These are phyloP conservation scores for Kwoniella sp. DNA, from an alignment of 768 basidiomycete genomes.

Conservation along the genomic window DNA sequence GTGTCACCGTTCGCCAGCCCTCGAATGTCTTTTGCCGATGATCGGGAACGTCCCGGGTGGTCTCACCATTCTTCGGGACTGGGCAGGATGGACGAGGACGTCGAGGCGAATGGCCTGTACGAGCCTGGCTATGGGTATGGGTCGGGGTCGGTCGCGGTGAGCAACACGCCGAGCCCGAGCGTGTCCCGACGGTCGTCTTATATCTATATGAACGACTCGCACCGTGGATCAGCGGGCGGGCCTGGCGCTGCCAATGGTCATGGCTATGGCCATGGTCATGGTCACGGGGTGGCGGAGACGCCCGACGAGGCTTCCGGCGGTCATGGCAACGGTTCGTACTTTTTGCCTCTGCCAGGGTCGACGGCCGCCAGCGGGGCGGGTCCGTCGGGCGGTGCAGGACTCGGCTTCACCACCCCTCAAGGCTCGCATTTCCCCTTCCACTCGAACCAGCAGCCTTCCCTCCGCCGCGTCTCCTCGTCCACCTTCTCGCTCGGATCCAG, in stretches of 20 bases:
- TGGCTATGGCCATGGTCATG: too few species aligned
- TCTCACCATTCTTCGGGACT: conserved; percentile 1
- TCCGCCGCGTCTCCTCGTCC: conserved; percentile 19
- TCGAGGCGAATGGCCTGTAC: too few species aligned
- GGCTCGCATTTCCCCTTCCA: conserved; percentile 12
- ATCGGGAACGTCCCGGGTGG: background rate
- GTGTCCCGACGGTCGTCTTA: conserved; percentile 31
- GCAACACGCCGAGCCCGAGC: conserved; percentile 17
- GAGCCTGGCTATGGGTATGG: too few species aligned
- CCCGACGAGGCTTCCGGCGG: conserved; percentile 5
- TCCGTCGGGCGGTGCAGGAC: background rate
- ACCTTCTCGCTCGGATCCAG: conserved; percentile 6
- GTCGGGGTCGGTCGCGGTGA: background rate
- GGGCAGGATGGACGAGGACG: conserved; percentile 15
- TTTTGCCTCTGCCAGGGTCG: conserved; percentile 26
- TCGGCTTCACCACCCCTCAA: conserved; percentile 10
- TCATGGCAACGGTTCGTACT: conserved; percentile 21
- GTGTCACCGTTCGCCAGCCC: conserved; percentile 32
- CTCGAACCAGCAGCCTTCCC: background rate
- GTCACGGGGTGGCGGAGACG: too few species aligned
- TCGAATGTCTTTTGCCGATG: conserved; percentile 13
- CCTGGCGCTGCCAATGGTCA: background rate
- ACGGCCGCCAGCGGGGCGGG: background rate
- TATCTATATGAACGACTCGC: conserved; percentile 32
- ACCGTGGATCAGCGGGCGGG: conserved; percentile 1